These are phyloP conservation scores for Podospora pseudocomata DNA, from an alignment of 495 filamentous ascomycete species.

Conservation along the genomic window DNA sequence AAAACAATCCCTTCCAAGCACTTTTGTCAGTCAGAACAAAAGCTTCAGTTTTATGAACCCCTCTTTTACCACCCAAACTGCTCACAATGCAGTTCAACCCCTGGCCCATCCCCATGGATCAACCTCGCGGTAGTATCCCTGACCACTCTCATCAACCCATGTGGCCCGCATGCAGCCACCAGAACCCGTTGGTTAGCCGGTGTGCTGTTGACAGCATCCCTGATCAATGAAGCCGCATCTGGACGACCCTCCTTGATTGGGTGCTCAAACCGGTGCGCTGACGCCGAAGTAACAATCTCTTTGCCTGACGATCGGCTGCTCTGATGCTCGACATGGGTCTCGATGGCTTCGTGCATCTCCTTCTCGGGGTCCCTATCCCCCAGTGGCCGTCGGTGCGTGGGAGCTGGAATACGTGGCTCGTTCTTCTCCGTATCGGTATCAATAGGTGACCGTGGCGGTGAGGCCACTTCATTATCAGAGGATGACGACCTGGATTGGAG, in stretches of 20 bases:
- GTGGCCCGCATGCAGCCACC: slow-evolving; percentile 52
- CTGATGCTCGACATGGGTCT: slow-evolving; percentile 27
- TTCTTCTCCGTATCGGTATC: slow-evolving; percentile 25
- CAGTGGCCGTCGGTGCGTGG: slow-evolving; percentile 8
- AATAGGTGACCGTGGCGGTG: slow-evolving; percentile 22
- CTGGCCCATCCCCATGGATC: slow-evolving; percentile 47
- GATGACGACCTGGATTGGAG: slow-evolving; percentile 18
- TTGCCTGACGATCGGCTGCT: slow-evolving; percentile 10
- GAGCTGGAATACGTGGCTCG: slow-evolving; percentile 8
- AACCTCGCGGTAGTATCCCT: slow-evolving; percentile 49
- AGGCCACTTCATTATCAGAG: slow-evolving; percentile 16
- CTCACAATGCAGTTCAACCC: slow-evolving; percentile 52
- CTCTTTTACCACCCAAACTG: slow-evolving; percentile 50
- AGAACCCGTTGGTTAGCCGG: slow-evolving; percentile 42
- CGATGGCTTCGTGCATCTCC: slow-evolving; percentile 19
- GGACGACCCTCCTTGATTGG: slow-evolving; percentile 39
- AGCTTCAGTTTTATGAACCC: not conserved
- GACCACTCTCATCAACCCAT: slow-evolving; percentile 44
- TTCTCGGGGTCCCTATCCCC: slow-evolving; percentile 22
- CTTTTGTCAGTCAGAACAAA: not conserved
- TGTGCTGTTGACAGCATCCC: slow-evolving; percentile 38
- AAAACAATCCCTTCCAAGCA: too few species aligned
- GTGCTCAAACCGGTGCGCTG: slow-evolving; percentile 15
- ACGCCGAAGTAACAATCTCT: slow-evolving; percentile 14
- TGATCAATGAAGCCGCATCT: slow-evolving; percentile 40